Evolutionary conservation across 2,329 filamentous ascomycete genomes (phyloP).

Genomic region (Alternaria sp.): DNA sequence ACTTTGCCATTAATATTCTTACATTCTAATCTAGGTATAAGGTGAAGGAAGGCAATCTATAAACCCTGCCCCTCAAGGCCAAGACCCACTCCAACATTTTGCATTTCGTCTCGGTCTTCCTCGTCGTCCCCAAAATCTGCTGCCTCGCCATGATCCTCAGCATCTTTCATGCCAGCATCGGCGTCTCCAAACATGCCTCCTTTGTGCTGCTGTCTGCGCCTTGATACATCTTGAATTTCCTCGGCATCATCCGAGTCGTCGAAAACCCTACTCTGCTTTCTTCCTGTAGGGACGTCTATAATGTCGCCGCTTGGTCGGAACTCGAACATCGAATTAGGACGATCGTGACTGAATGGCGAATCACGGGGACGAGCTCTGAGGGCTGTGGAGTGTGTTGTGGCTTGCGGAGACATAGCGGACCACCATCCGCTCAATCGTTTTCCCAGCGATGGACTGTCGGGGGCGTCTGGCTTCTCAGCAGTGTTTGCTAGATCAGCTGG

Average conservation of each 20-base stretch:
- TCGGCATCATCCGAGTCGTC: conserved; percentile 48
- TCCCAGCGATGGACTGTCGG: conserved; percentile 38
- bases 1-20: neutral
- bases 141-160: conserved; percentile 17
- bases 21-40: conserved; percentile 2
- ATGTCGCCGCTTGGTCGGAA: conserved; percentile 37
- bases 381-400: conserved; percentile 10
- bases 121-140: conserved; percentile 33
- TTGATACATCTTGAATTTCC: neutral
- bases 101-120: conserved; percentile 19
- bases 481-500: conserved; percentile 15
- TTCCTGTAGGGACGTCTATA: conserved; percentile 18
- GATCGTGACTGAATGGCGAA: conserved; percentile 26
- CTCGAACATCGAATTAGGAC: conserved; percentile 47
- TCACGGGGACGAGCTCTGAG: conserved; percentile 14
- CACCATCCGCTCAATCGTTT: conserved; percentile 47
- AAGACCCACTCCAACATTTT: conserved; percentile 18
- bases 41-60: conserved; percentile 5
- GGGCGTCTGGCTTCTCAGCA: conserved; percentile 5
- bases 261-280: conserved; percentile 51
- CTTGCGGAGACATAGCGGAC: conserved; percentile 36
- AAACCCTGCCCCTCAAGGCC: conserved; percentile 12
- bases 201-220: conserved; percentile 11
- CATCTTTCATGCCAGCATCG: conserved; percentile 15
- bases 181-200: conserved; percentile 10